Base-by-base conservation (phyloP, 257 asterid species). In the Cordia subcordata region DNA sequence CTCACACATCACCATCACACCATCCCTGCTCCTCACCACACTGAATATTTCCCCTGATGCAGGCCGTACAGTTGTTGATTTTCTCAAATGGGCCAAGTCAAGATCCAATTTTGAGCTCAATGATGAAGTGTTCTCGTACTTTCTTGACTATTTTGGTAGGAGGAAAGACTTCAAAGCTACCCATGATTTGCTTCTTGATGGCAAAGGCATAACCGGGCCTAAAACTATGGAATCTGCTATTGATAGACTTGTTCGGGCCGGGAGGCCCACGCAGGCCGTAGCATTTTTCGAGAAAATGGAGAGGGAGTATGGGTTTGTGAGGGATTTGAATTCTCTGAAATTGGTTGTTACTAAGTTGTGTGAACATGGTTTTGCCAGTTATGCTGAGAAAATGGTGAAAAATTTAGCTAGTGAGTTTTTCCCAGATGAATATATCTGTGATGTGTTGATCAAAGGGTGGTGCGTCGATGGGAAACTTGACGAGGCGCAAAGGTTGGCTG, bases 331-430 rank as follows among this genome's bases (percentile, higher is more conserved):
- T 64, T 74, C 88, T 12, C 69, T 84, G 71, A 86, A 85, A 72
- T 33, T 79, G 62, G 74, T 93, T 42, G 86, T 93, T 56, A 53
- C 79, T 1, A 77, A 71, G 65, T 78, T 93, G n/a, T 83, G 92
- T 73, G 81, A 81, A 39, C 79, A 65, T 61, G 99, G 97, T 4
- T 81, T 64, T 59, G 95, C 95, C 8, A 86, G 83, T 51, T 66
- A 81, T 74, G 97, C 99, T 58, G 97, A 93, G 71, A 93, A 89
- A 69, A 77, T 93, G 92, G 97, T 85, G 38, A 93, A 89, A 75
- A 68, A 76, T 68, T 66, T 83, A 68, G 94, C 99, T n/a, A 74
- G 40, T 27, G 96, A 93, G 68, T 89, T 89, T 64, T 93, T 93
- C 47, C 99, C 97, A 0, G 92, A 93, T 60, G 88, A 86, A 67